A percentile compares a stretch with the other conserved stretches of the same genome.
These are phyloP conservation scores for Fistulina hepatica DNA, from an alignment of 1,284 basidiomycete species.

Conservation along the genomic window DNA sequence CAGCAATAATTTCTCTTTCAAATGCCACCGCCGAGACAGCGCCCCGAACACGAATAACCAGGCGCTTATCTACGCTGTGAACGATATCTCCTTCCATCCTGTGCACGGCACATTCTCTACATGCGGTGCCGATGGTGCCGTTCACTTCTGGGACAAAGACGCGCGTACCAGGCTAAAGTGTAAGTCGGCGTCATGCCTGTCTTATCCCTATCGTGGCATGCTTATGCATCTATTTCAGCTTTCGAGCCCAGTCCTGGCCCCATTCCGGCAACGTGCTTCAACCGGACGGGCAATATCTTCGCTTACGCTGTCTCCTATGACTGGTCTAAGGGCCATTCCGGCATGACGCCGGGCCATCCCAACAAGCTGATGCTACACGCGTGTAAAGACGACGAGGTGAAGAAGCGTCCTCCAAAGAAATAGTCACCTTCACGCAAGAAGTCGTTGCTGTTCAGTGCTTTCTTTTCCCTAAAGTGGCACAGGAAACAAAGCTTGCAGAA, in stretches of 20 bases:
- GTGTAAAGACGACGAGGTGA: slow-evolving; percentile 84
- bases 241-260: slow-evolving; percentile 62
- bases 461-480: too few species aligned
- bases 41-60: slow-evolving; percentile 57
- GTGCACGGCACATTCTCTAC: slow-evolving; percentile 92
- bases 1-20: slow-evolving; percentile 90
- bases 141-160: slow-evolving; percentile 88
- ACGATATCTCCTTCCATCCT: slow-evolving; percentile 81
- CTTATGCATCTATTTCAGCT: slow-evolving; percentile 30
- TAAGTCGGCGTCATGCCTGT: slow-evolving; percentile 24
- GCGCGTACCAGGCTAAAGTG: slow-evolving; percentile 82
- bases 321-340: slow-evolving; percentile 83
- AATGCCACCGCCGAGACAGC: slow-evolving; percentile 82
- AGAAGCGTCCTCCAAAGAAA: slow-evolving; percentile 46
- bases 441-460: too few species aligned
- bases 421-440: too few species aligned
- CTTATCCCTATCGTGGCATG: slow-evolving; percentile 1
- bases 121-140: slow-evolving; percentile 77
- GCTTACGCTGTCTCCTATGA: slow-evolving; percentile 87
- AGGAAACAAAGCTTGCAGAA: too few species aligned
- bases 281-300: slow-evolving; percentile 77
- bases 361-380: slow-evolving; percentile 88
- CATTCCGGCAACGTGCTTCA: slow-evolving; percentile 70
- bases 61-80: slow-evolving; percentile 82
- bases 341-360: slow-evolving; percentile 69